A percentile compares a stretch with the other conserved stretches of the same genome.
Conservation (phyloP, 1,139 yeast genomes). For the Pneumocystis murina region DNA sequence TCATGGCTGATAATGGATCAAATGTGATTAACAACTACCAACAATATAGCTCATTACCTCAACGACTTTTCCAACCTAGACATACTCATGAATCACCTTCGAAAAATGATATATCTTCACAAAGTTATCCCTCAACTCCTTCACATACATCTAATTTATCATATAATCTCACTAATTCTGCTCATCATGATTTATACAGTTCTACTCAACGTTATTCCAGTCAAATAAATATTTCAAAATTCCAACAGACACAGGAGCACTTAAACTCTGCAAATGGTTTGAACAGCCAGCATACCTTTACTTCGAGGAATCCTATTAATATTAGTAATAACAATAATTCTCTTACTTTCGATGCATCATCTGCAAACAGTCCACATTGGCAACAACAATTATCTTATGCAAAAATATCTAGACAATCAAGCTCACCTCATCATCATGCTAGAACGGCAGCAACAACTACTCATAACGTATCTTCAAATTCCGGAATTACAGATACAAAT, state of each 20-base stretch:
- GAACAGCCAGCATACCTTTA: not conserved
- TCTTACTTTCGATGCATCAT: not conserved
- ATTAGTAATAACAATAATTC: not conserved
- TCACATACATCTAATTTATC: not conserved
- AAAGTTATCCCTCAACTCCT: not conserved
- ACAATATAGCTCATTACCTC: not conserved
- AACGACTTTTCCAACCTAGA: not conserved
- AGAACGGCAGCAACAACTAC: conserved; percentile 70
- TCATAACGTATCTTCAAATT: conserved; percentile 29
- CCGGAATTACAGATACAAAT: conserved; percentile 8
- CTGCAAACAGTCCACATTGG: conserved; percentile 10
- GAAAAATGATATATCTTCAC: not conserved
- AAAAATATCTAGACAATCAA: conserved; percentile 58
- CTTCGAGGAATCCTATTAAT: not conserved
- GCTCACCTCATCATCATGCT: conserved; percentile 75
- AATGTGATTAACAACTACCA: not conserved
- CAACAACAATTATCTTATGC: conserved; percentile 64
- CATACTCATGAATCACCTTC: not conserved
- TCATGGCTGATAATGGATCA: not conserved
- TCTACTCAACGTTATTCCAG: not conserved
- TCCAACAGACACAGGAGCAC: not conserved
- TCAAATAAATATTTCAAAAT: not conserved
- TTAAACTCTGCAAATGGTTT: not conserved
- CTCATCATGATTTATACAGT: not conserved
- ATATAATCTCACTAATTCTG: not conserved